phyloP scores from a whole-genome alignment of 805 yeast species.

The Nakazawaea laoshanensis region DNA sequence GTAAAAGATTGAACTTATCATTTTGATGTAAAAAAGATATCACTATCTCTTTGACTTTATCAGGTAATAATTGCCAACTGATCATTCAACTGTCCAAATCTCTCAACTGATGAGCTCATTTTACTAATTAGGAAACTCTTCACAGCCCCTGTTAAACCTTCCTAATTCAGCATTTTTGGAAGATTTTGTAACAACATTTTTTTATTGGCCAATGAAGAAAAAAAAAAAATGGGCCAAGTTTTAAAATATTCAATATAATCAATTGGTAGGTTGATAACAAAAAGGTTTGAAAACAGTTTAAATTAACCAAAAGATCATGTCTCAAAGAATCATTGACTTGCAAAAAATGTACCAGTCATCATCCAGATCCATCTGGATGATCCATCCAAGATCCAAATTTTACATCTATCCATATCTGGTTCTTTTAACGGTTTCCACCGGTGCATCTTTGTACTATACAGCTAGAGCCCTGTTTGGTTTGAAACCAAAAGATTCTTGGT shows the following conservation, averaged over 20 bases:
- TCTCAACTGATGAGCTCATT: no score
- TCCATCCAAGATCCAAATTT: conserved; percentile 60
- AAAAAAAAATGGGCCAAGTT: no score
- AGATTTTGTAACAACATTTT: no score
- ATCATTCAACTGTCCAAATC: background rate
- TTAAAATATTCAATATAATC: no score
- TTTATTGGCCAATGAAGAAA: no score
- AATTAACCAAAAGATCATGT: conserved; percentile 2
- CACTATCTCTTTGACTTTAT: conserved; percentile 9
- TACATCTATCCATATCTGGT: conserved; percentile 75
- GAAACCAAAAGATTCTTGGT: conserved; percentile 32
- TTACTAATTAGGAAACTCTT: no score
- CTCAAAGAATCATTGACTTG: conserved; percentile 40
- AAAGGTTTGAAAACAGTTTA: background rate
- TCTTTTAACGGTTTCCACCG: conserved; percentile 57
- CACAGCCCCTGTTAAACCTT: no score
- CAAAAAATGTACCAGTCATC: conserved; percentile 53
- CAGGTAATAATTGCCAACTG: background rate
- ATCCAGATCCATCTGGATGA: conserved; percentile 46
- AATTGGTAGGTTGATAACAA: no score
- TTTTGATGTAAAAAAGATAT: conserved; percentile 29
- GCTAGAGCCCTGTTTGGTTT: conserved; percentile 68
- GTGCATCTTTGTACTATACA: conserved; percentile 57
- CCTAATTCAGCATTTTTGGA: no score
- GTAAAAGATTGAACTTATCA: conserved; percentile 24